Base-by-base conservation (phyloP, 768 basidiomycete genomes). In the Pholiota molesta region DNA sequence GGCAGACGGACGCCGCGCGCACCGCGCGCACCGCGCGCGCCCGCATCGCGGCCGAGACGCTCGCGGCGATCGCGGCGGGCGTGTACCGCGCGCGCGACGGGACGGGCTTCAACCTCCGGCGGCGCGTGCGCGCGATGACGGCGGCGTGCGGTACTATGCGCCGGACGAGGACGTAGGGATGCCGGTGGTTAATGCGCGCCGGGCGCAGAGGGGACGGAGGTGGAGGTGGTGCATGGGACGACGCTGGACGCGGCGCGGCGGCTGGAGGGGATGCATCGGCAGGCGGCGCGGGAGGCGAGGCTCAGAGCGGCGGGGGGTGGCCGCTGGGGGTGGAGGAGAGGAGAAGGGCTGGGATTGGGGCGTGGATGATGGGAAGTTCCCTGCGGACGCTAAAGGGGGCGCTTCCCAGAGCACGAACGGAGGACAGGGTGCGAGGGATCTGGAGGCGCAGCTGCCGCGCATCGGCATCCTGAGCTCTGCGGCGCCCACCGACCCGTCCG, bases 11-110 rank as follows among this genome's bases (percentile, higher is more conserved):
- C n/a, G n/a, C n/a, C n/a, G n/a, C n/a, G n/a, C n/a, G n/a, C n/a
- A n/a, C 62, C 65, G 5, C 86, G 21, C 1, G 78, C 77, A 31
- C 71, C 4, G 26, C 69, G 65, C n/a, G 57, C 47, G 33, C 37
- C 21, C 39, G 37, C 8, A 58, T 58, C 9, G 57, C 57, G 6
- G 13, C 13, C 4, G 57, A 58, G 21, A 58, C 57, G 33, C n/a
- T 58, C 8, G 45, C 57, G 13, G 47, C 57, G 19, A 58, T 58
- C 33, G 4, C n/a, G 13, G 31, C 9, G 35, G 57, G 45, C 9
- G 23, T 35, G n/a, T 58, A 58, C 14, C 23, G n/a, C 17, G 47
- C 33, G 19, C 47, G 33, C 11, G 31, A 31, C 6, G 57, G 57
- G n/a, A 21, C 21, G 21, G 33, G 21, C 29, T 51, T 49, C 49